phyloP scores from a whole-genome alignment of 1,284 basidiomycete species.

The Pseudozyma flocculosa region DNA sequence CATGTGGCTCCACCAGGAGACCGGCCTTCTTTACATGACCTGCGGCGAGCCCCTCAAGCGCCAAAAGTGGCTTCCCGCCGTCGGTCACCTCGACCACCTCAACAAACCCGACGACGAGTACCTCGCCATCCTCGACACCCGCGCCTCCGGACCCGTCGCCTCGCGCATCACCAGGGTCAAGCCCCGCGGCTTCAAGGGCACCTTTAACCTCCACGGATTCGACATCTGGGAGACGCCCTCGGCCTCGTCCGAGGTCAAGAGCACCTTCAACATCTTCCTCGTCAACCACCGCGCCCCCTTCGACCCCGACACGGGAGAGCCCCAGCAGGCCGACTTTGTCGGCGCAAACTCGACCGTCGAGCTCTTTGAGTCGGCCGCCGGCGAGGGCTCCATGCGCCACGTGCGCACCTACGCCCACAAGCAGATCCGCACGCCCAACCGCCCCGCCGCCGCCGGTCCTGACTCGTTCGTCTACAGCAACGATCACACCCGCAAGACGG shows the following conservation, averaged over 20 bases:
- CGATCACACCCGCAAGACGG: conserved; percentile 40
- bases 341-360: conserved; percentile 74
- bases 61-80: conserved; percentile 65
- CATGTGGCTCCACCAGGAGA: conserved; percentile 52
- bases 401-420: conserved; percentile 66
- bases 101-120: conserved; percentile 50
- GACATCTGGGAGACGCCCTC: conserved; percentile 62
- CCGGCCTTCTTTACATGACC: conserved; percentile 69
- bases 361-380: conserved; percentile 66
- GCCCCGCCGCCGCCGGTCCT: conserved; percentile 63
- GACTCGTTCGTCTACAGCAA: conserved; percentile 50
- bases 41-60: conserved; percentile 67
- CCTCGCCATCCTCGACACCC: conserved; percentile 67
- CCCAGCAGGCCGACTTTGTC: conserved; percentile 55
- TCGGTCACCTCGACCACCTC: conserved; percentile 26
- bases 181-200: conserved; percentile 59
- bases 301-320: conserved; percentile 15
- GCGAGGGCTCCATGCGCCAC: conserved; percentile 63
- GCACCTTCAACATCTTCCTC: conserved; percentile 41
- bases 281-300: conserved; percentile 45
- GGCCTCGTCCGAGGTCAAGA: conserved; percentile 20
- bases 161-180: conserved; percentile 62
- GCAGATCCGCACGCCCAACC: conserved; percentile 69
- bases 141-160: conserved; percentile 62
- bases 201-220: conserved; percentile 69